Evolutionary conservation across 768 basidiomycete genomes (phyloP).

Genomic region (Solioccasus polychromus): DNA sequence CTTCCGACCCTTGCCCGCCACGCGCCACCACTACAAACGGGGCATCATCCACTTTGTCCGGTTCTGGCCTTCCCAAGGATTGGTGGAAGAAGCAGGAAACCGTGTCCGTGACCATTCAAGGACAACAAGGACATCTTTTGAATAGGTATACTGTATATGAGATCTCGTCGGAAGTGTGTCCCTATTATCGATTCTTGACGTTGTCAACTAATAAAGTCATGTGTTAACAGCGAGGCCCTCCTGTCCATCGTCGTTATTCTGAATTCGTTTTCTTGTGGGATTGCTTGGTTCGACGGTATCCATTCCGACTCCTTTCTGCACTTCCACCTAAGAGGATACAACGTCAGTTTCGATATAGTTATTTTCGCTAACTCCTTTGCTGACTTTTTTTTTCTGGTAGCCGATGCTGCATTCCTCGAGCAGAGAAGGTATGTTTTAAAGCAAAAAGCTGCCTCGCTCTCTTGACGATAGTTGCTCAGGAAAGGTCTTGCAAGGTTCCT

Average conservation of each 20-base stretch:
- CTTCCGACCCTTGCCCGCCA: slow-evolving; percentile 31
- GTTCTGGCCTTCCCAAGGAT: slow-evolving; percentile 67
- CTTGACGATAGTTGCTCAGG: slow-evolving; percentile 36
- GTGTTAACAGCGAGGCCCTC: slow-evolving; percentile 50
- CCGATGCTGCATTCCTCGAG: slow-evolving; percentile 89
- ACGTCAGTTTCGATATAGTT: slow-evolving; percentile 48
- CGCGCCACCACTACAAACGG: slow-evolving; percentile 36
- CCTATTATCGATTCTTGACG: slow-evolving; percentile 1
- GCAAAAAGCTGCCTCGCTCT: neutral
- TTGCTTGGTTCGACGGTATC: slow-evolving; percentile 80
- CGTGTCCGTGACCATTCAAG: slow-evolving; percentile 68
- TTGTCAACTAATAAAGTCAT: slow-evolving; percentile 8
- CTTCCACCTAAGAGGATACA: slow-evolving; percentile 93
- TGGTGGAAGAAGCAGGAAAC: slow-evolving; percentile 88
- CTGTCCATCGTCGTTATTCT: slow-evolving; percentile 85
- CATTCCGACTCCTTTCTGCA: slow-evolving; percentile 84
- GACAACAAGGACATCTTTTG: slow-evolving; percentile 90
- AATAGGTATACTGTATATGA: slow-evolving; percentile 87
- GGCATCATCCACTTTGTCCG: slow-evolving; percentile 57
- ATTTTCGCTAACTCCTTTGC: neutral
- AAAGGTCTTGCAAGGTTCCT: slow-evolving; percentile 79
- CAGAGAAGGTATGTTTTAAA: slow-evolving; percentile 63
- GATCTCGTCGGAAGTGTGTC: slow-evolving; percentile 69
- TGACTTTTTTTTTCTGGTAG: slow-evolving; percentile 35
- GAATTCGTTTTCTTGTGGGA: slow-evolving; percentile 94